Base-by-base conservation (phyloP, 345 rosid species). In the Camelina sativa region DNA sequence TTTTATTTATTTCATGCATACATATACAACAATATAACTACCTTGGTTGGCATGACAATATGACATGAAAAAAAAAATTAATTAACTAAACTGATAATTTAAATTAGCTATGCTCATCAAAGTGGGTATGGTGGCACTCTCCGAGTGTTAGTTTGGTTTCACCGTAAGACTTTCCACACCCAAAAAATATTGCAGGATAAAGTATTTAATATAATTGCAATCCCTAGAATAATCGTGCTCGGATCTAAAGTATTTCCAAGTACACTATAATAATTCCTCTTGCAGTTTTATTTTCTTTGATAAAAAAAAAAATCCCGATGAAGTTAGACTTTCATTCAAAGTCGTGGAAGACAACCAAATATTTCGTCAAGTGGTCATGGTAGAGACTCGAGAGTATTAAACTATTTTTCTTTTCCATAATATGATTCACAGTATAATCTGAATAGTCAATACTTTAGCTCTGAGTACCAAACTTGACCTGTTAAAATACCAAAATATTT, bases 41-140 rank as follows among this genome's bases (percentile, higher is more conserved):
- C 22, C 65, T 74, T 65, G 77, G 77, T 74, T 74, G 72, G 78
- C 11, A 62, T 34, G 44, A 28, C 30, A 4, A 28, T 28, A 28
- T 28, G 35, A 63, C 62, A 62, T 41, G 47, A 30, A 58, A 9
- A 5, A 30, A 12, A 6, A 23, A 12, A 12, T 13, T 17, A 17
- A 17, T 0, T 17, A 23, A 23, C 28, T 3, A 12, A 54, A 28
- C 6, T 62, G 32, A 71, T 23, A 37, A 37, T 58, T 50, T 34
- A 52, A 50, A 50, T 30, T 44, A 44, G 65, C 55, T 61, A 2
- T 51, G 1, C 16, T 38, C 22, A 2, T 61, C 13, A 32, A 60
- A 62, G 20, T 51, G 60, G 67, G 37, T 41, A 41, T 62, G 28
- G 67, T 43, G 52, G 8, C 53, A 25, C 23, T 44, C 15, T 15